A percentile compares a stretch with the other conserved stretches of the same genome.
Evolutionary conservation across 1,284 basidiomycete genomes (phyloP).

Genomic region (Boletus holoroseus): DNA sequence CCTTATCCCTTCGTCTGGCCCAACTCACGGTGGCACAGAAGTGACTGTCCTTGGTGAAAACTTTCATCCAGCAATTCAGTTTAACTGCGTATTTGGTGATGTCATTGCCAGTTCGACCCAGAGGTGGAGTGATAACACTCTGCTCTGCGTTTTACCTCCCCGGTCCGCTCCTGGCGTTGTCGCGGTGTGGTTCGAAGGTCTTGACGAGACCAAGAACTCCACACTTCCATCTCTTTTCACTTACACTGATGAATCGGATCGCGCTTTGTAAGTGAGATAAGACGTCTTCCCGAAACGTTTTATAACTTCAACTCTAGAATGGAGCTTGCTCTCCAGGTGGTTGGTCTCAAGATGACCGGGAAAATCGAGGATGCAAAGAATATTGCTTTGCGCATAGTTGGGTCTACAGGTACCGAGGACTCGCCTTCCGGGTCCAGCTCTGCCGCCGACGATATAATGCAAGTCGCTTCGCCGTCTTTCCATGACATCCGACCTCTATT

Average conservation of each 20-base stretch:
- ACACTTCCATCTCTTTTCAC: slow-evolving; percentile 68
- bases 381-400: slow-evolving; percentile 81
- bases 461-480: slow-evolving; percentile 42
- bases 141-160: slow-evolving; percentile 90
- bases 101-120: slow-evolving; percentile 78
- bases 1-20: slow-evolving; percentile 88
- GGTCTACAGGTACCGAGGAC: slow-evolving; percentile 50
- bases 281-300: slow-evolving; percentile 10
- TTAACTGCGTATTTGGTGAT: slow-evolving; percentile 86
- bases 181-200: slow-evolving; percentile 80
- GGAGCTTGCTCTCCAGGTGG: slow-evolving; percentile 92
- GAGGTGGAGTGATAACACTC: slow-evolving; percentile 89
- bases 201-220: slow-evolving; percentile 55
- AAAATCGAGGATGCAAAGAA: slow-evolving; percentile 90
- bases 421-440: slow-evolving; percentile 31
- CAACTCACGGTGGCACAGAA: slow-evolving; percentile 90
- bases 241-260: slow-evolving; percentile 87
- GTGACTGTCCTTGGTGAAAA: slow-evolving; percentile 91
- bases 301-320: slow-evolving; percentile 50
- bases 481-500: slow-evolving; percentile 52
- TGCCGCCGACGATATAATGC: slow-evolving; percentile 45
- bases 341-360: slow-evolving; percentile 94
- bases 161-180: slow-evolving; percentile 80
- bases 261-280: slow-evolving; percentile 62
- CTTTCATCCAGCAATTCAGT: slow-evolving; percentile 67